Evolutionary conservation across 2,329 filamentous ascomycete genomes (phyloP), one percentile per base, ranked within the genome.

Genomic region (Endoconidiophora laricicola): DNA sequence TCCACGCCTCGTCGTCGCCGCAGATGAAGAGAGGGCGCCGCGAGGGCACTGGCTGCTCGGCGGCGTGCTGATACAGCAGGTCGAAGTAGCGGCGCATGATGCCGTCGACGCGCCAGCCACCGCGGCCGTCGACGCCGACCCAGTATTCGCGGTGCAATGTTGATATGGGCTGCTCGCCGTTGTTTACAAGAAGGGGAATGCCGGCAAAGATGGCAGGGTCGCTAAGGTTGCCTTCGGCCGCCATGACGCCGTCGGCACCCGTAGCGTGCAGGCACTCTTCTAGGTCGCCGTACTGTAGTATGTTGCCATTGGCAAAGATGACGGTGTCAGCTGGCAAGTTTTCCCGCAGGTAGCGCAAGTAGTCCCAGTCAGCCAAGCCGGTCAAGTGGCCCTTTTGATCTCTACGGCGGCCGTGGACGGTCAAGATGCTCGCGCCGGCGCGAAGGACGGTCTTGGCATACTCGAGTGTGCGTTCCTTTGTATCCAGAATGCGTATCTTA

Each of bases 341-440:
- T 9, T 94, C 85, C 45, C 91, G 73, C 56, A 98, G 65, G 60
- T 84, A 90, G 3, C 80, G 75, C 51, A 98, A 80, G 60, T 83
- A 77, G n/a, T 68, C 69, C 91, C 91, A 98, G 65, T 98, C 87
- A 3, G 91, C 91, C 36, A 96, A 58, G 0, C 91, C 91, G 0
- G 91, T 98, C 60, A 94, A 76, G 61, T 98, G 91, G 0, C 91
- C 90, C 67, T 98, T 98, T 63, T 96, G 90, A 59, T 96, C 87
- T 55, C 91, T 72, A 55, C 78, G 74, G 36, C 91, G 73, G 0
- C 91, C 91, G 67, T 98, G 91, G 0, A 98, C 85, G 0, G 91
- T 91, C 54, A 98, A 72, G 50, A 96, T 88, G 58, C 86, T 95
- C 2, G 91, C 91, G 10, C 91, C 91, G 0, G 91, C 88, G 3